Evolutionary conservation across 495 filamentous ascomycete genomes (phyloP), one percentile per base, ranked within the genome.

Genomic region (Penicillium maclennaniae): DNA sequence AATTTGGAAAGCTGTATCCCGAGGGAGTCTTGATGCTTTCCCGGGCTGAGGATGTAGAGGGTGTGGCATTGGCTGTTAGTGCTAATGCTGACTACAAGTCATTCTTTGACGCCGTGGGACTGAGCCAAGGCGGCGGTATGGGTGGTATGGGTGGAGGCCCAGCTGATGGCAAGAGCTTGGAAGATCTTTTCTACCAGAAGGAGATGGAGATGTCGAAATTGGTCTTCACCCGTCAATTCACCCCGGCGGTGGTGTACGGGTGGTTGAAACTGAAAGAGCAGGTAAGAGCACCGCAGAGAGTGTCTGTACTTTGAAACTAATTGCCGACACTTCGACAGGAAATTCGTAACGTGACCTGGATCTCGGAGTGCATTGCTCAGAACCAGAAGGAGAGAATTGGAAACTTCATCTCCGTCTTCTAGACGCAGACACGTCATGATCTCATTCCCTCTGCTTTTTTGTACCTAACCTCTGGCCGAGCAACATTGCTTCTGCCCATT

Each of bases 281-380:
- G 85, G 92, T 97, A 75, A 71, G 85, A 65, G 34, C 36, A 28
- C 31, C 45, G 4, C 17, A 51, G 5, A 52, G 47, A 58, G 19
- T 65, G 43, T 25, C 36, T 45, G 41, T 59, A 37, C 21, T 19
- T 28, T 7, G 6, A 6, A 56, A 41, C 17, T 25, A 7, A 17
- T 14, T 15, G 41, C 65, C 73, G 53, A 78, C 43, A 19, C 10
- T n/a, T 17, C 9, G 23, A 17, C 53, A 96, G 93, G 93, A 99
- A 87, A 95, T 97, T 68, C 88, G 93, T 37, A 99, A 99, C 65
- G 93, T 99, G 63, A 97, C 92, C 43, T 99, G 93, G 93, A 99
- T 99, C 65, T 85, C 95, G 8, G 93, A 99, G 71, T 99, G 93
- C 74, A 99, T 99, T 83, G 93, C 93, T 43, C 93, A 99, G 73